A percentile compares a stretch with the other conserved stretches of the same genome.
These are phyloP conservation scores for Acanthochlamys bracteata DNA, from an alignment of 106 monocot genomes.

Conservation along the genomic window DNA sequence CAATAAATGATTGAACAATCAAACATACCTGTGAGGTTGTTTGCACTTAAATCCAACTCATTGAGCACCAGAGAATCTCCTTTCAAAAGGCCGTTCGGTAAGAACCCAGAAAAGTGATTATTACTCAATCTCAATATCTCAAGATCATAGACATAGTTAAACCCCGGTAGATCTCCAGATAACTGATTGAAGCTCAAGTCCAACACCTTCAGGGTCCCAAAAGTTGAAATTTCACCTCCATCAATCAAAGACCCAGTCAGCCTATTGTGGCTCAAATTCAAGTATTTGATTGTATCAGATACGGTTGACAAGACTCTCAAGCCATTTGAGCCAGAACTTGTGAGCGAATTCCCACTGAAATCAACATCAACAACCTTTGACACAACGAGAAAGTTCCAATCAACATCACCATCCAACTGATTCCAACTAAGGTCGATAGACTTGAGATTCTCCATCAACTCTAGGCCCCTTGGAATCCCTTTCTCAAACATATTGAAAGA, in stretches of 20 bases:
- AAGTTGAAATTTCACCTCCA: slow-evolving; percentile 73
- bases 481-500: slow-evolving; percentile 52
- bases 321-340: slow-evolving; percentile 54
- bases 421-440: slow-evolving; percentile 83
- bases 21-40: slow-evolving; percentile 78
- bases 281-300: slow-evolving; percentile 66
- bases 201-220: slow-evolving; percentile 87
- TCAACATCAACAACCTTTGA: slow-evolving; percentile 64
- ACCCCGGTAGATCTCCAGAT: slow-evolving; percentile 78
- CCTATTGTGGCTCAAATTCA: slow-evolving; percentile 86
- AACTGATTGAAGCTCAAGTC: slow-evolving; percentile 89
- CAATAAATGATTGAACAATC: too few species aligned
- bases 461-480: slow-evolving; percentile 52
- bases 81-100: slow-evolving; percentile 78
- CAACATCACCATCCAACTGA: slow-evolving; percentile 65
- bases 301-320: slow-evolving; percentile 74
- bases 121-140: slow-evolving; percentile 78
- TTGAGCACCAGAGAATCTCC: slow-evolving; percentile 76
- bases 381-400: slow-evolving; percentile 72
- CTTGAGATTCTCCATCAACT: slow-evolving; percentile 29
- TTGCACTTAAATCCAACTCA: slow-evolving; percentile 88
- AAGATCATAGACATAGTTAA: slow-evolving; percentile 96
- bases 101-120: slow-evolving; percentile 68
- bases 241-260: slow-evolving; percentile 76
- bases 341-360: slow-evolving; percentile 75